Evolutionary conservation across 164 flowering plant species (phyloP).

Genomic region (Malania oleifera): DNA sequence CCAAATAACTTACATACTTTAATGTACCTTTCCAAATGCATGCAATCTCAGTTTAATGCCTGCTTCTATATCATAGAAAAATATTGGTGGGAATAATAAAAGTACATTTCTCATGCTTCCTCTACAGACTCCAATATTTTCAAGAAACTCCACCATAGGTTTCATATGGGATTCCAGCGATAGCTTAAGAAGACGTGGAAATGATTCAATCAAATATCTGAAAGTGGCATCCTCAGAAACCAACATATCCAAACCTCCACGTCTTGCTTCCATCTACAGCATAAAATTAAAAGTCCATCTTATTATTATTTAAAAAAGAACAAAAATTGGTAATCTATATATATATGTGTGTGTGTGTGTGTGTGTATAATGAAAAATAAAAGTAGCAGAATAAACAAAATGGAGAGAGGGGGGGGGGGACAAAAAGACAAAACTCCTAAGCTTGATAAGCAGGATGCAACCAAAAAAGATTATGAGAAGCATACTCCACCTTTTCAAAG

Average conservation of each 20-base stretch:
- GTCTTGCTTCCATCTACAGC: constrained; percentile 81
- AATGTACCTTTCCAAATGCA: constrained; percentile 54
- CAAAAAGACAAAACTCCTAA: background rate
- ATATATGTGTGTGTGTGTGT: too few relatives aligned
- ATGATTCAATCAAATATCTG: constrained; percentile 59
- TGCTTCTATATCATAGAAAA: constrained; percentile 43
- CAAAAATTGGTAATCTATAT: too few relatives aligned
- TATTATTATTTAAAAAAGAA: too few relatives aligned
- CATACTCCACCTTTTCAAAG: constrained; percentile 69
- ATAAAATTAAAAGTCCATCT: too few relatives aligned
- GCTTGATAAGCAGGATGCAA: background rate
- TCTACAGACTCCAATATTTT: constrained; percentile 51
- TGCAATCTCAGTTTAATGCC: constrained; percentile 44
- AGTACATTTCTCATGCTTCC: constrained; percentile 40
- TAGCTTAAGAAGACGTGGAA: constrained; percentile 69
- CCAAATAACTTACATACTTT: background rate
- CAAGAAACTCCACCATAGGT: constrained; percentile 53
- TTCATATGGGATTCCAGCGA: constrained; percentile 48
- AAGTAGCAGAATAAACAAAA: too few relatives aligned
- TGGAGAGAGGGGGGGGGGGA: background rate
- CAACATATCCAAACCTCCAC: constrained; percentile 84
- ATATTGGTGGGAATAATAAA: constrained; percentile 63
- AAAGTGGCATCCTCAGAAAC: constrained; percentile 57
- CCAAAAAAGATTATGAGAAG: background rate
- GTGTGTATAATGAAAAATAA: too few relatives aligned